A percentile compares a stretch with the other conserved stretches of the same genome.
These are phyloP conservation scores for Alternaria brassicae DNA, from an alignment of 2,329 filamentous ascomycete genomes.

Conservation along the genomic window DNA sequence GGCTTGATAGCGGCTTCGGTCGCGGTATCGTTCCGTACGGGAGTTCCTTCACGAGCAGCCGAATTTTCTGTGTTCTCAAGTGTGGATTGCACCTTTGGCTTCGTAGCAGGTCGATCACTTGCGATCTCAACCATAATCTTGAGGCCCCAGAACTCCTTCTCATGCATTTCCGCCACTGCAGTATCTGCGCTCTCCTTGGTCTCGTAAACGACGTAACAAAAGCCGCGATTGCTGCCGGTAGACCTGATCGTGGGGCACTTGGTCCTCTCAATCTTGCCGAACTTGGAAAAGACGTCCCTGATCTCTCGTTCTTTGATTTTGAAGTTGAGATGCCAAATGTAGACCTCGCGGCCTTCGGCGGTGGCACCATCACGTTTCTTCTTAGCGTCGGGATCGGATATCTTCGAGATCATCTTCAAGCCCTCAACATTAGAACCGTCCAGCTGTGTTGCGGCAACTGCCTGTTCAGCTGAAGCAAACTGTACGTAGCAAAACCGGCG, in stretches of 20 bases:
- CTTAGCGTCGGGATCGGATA: slow-evolving; percentile 81
- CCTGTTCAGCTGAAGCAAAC: slow-evolving; percentile 66
- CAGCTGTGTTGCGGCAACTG: slow-evolving; percentile 67
- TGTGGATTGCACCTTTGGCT: slow-evolving; percentile 56
- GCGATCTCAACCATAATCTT: slow-evolving; percentile 68
- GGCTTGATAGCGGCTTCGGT: slow-evolving; percentile 20
- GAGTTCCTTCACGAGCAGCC: slow-evolving; percentile 48
- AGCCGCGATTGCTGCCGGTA: slow-evolving; percentile 74
- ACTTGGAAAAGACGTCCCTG: slow-evolving; percentile 73
- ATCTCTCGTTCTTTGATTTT: slow-evolving; percentile 77
- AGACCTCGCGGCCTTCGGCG: slow-evolving; percentile 87
- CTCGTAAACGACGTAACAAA: slow-evolving; percentile 79
- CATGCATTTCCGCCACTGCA: slow-evolving; percentile 69
- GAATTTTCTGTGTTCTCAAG: slow-evolving; percentile 54
- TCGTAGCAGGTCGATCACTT: slow-evolving; percentile 53
- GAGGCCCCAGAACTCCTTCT: slow-evolving; percentile 71
- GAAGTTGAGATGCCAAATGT: slow-evolving; percentile 85
- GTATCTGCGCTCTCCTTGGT: slow-evolving; percentile 70
- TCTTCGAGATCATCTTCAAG: slow-evolving; percentile 75
- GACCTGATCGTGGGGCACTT: slow-evolving; percentile 71
- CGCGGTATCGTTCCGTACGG: slow-evolving; percentile 37
- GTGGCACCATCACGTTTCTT: slow-evolving; percentile 80
- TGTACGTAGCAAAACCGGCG: slow-evolving; percentile 96
- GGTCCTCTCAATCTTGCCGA: slow-evolving; percentile 75
- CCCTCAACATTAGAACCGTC: slow-evolving; percentile 73